These are phyloP conservation scores for Cercospora citrullina DNA, from an alignment of 2,329 filamentous ascomycete genomes.

Conservation along the genomic window DNA sequence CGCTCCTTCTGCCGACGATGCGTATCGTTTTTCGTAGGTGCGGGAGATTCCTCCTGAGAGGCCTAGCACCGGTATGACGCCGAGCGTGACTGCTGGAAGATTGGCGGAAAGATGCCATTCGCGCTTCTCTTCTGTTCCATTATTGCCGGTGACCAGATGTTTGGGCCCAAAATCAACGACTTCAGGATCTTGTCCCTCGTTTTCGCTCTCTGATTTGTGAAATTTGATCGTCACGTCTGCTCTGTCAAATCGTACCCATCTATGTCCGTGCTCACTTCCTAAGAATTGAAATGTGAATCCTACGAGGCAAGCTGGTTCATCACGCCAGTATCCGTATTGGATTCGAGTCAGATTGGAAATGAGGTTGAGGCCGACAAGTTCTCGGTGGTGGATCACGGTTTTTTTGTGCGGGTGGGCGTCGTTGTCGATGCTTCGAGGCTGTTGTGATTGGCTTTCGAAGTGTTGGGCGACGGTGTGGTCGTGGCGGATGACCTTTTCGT, in stretches of 20 bases:
- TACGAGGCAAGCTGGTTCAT: constrained; percentile 17
- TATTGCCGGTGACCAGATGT: constrained; percentile 5
- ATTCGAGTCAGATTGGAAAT: constrained; percentile 17
- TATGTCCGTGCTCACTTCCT: neutral
- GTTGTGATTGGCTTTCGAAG: constrained; percentile 13
- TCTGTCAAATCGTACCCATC: constrained; percentile 18
- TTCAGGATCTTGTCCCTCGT: neutral
- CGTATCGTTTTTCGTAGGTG: constrained; percentile 6
- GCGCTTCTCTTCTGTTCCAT: constrained; percentile 16
- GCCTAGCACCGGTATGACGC: neutral
- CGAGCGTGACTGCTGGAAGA: constrained; percentile 11
- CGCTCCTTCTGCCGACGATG: constrained; percentile 9
- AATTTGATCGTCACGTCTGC: constrained; percentile 19
- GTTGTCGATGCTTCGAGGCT: neutral
- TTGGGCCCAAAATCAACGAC: constrained; percentile 22
- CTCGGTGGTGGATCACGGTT: constrained; percentile 16
- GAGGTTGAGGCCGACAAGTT: constrained; percentile 17
- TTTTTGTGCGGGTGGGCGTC: neutral
- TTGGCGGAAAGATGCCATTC: constrained; percentile 15
- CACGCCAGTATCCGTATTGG: constrained; percentile 19
- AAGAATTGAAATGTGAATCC: constrained; percentile 22
- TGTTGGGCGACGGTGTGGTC: constrained; percentile 16
- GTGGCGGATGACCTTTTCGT: constrained; percentile 23
- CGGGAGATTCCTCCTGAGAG: neutral
- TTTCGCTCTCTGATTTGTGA: neutral